phyloP scores from a whole-genome alignment of 2,329 filamentous ascomycete species.

The Talaromyces sp. region DNA sequence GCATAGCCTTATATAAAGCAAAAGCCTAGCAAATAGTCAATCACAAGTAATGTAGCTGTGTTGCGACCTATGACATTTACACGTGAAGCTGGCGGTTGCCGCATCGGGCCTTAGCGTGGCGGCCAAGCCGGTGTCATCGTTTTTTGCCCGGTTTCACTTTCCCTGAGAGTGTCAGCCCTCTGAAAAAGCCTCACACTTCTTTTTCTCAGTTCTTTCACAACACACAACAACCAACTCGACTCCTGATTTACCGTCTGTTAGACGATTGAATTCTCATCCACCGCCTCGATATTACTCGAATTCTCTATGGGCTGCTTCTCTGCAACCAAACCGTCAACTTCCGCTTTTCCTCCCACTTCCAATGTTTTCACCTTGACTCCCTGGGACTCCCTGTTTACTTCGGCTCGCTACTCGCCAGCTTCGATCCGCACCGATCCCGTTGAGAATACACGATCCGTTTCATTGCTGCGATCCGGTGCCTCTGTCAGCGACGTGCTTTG shows the following conservation, averaged over 20 bases:
- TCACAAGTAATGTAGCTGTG: neutral
- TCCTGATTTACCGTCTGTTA: slow-evolving; percentile 2
- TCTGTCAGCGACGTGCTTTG: slow-evolving; percentile 41
- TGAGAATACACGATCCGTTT: slow-evolving; percentile 11
- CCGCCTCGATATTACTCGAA: slow-evolving; percentile 7
- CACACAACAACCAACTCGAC: neutral
- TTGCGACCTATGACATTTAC: slow-evolving; percentile 14
- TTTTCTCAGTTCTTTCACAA: neutral
- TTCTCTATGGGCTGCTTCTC: slow-evolving; percentile 40
- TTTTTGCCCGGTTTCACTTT: slow-evolving; percentile 5
- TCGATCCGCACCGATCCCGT: neutral
- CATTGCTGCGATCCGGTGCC: slow-evolving; percentile 26
- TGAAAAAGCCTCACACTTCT: neutral
- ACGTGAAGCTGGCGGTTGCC: slow-evolving; percentile 14
- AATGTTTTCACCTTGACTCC: slow-evolving; percentile 20
- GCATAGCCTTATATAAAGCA: neutral
- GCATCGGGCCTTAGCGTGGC: slow-evolving; percentile 14
- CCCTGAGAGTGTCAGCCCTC: neutral
- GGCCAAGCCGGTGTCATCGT: slow-evolving; percentile 2
- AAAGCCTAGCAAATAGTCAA: neutral
- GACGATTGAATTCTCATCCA: neutral
- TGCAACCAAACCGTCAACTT: slow-evolving; percentile 28
- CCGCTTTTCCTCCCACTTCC: neutral
- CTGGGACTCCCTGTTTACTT: slow-evolving; percentile 1
- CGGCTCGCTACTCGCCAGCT: neutral